phyloP scores from a whole-genome alignment of 2,329 filamentous ascomycete species.

The Bipolaris zeicola region DNA sequence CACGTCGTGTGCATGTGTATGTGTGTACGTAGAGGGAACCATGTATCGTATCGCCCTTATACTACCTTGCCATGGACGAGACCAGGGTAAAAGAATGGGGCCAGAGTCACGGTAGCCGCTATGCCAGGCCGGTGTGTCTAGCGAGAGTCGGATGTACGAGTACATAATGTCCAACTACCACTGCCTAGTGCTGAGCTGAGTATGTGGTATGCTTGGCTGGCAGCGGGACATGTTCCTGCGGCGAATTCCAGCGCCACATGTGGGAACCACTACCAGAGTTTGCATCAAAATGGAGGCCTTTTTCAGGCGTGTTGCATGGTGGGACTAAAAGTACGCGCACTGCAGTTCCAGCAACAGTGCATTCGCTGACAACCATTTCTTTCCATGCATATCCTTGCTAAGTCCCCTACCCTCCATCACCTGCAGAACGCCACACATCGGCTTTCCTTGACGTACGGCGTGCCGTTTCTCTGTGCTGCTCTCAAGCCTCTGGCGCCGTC shows the following conservation, averaged over 20 bases:
- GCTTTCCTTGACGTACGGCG: conserved; percentile 41
- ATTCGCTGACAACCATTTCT: conserved; percentile 40
- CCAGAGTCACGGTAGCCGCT: conserved; percentile 13
- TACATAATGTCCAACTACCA: conserved; percentile 24
- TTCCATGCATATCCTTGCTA: conserved; percentile 47
- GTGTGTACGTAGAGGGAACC: neutral
- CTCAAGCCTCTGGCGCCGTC: conserved; percentile 36
- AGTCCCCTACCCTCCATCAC: conserved; percentile 35
- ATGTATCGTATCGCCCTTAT: neutral
- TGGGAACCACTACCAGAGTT: conserved; percentile 42
- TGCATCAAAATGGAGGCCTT: conserved; percentile 36
- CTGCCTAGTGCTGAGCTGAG: conserved; percentile 30
- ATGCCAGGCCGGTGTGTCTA: conserved; percentile 20
- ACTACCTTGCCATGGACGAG: neutral
- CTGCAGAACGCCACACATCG: conserved; percentile 46
- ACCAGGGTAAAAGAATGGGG: conserved; percentile 1
- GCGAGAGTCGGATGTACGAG: conserved; percentile 21
- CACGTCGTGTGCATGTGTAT: neutral
- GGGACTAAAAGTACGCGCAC: conserved; percentile 40
- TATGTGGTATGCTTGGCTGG: conserved; percentile 34
- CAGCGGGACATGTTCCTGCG: conserved; percentile 40
- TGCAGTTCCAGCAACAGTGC: conserved; percentile 29
- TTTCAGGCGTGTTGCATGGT: conserved; percentile 43
- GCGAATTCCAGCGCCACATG: conserved; percentile 43
- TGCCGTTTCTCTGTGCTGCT: conserved; percentile 42